phyloP scores from a whole-genome alignment of 208 protist genomes.

The Wallacemonas sp. region DNA sequence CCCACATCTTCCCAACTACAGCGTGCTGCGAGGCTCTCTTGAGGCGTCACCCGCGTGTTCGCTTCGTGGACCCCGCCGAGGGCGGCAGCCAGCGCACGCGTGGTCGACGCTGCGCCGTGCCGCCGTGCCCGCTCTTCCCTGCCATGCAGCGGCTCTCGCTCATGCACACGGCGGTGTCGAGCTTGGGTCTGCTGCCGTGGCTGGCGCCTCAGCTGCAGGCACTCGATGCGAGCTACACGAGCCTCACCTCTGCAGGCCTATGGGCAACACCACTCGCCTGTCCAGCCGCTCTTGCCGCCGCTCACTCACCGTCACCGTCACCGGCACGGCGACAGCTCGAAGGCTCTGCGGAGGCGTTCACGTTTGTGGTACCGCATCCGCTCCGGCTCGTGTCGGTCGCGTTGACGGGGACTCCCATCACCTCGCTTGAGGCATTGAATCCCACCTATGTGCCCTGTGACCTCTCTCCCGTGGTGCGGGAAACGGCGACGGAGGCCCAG shows the following conservation, averaged over 20 bases:
- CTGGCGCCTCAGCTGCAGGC: constrained; percentile 15
- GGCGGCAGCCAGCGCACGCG: not conserved
- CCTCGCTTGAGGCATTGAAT: not conserved
- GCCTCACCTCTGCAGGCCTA: constrained; percentile 9
- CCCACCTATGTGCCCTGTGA: not conserved
- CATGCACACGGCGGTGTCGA: constrained; percentile 21
- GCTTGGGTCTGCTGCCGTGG: constrained; percentile 7
- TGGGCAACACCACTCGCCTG: constrained; percentile 5
- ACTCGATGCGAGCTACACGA: constrained; percentile 23
- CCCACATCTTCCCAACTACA: constrained; percentile 7
- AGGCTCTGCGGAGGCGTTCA: too few relatives aligned
- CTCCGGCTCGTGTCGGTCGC: not conserved
- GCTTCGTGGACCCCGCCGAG: not conserved
- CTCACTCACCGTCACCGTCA: too few relatives aligned
- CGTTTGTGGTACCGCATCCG: not conserved
- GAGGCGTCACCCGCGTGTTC: not conserved
- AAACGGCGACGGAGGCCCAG: too few relatives aligned
- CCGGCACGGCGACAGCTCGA: too few relatives aligned
- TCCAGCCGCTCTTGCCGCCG: too few relatives aligned
- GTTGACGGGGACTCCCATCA: constrained; percentile 5
- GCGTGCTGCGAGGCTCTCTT: not conserved
- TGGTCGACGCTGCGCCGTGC: not conserved
- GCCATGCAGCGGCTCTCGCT: constrained; percentile 9
- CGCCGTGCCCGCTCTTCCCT: not conserved
- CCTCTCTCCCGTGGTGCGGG: too few relatives aligned